Evolutionary conservation across 2,329 filamentous ascomycete species (phyloP), one percentile per base, ranked within the genome.

Genomic region (Penicillium paneum): DNA sequence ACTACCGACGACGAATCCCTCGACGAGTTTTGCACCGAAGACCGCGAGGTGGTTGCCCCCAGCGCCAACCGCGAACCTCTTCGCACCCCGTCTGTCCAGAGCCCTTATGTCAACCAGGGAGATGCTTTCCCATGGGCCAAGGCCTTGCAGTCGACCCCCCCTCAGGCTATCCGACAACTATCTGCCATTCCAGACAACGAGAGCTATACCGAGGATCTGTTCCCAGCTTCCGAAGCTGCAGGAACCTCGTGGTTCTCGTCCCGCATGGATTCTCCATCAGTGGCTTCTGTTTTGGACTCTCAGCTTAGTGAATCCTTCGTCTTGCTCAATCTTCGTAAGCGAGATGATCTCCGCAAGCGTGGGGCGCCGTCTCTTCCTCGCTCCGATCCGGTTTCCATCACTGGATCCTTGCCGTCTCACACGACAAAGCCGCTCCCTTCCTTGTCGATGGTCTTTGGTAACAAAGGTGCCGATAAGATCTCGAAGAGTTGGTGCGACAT

Each of bases 401-500:
- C 83, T 59, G 90, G 92, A 74, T 89, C 88, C 13, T 85, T 94
- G 69, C 88, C 90, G 0, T 77, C 71, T 55, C 83, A 83, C 63
- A 80, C 84, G 59, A 69, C 78, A 65, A 76, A 81, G 70, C 82
- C 83, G 38, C 78, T 87, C 63, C 79, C 83, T 50, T 86, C 89
- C 57, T 87, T 93, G 81, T 86, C 89, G 5, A 83, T 88, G 68
- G 84, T 93, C 47, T 93, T 96, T 70, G 90, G 89, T 48, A 86
- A 86, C 67, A 69, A 88, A 70, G 83, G 85, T 15, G 46, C 52
- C 59, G 88, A 93, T 42, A 79, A 83, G 44, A 90, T 95, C 44
- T 96, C 94, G 53, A 97, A 97, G 87, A 97, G 94, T 79, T 99
- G 94, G 94, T 96, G 92, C 68, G 94, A 99, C 72, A 85, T 97